These are phyloP conservation scores for Xylaria nigripes DNA, from an alignment of 495 filamentous ascomycete species.

Conservation along the genomic window DNA sequence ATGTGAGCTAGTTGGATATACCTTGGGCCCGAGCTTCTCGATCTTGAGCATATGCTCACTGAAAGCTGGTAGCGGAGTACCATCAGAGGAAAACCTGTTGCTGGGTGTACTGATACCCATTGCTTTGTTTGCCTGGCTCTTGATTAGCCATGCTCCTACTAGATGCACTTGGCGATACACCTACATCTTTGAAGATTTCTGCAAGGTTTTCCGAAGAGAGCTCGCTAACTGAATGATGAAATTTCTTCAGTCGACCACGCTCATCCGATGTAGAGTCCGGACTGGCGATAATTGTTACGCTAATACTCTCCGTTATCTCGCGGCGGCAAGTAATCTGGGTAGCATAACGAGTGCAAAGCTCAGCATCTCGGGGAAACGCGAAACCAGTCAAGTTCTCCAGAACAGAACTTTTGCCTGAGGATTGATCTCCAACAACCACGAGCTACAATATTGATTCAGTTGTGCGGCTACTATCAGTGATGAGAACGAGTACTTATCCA, in stretches of 20 bases:
- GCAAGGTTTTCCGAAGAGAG: constrained; percentile 21
- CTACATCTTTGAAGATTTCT: constrained; percentile 22
- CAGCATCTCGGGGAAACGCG: constrained; percentile 42
- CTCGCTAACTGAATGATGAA: constrained; percentile 14
- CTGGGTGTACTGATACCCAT: constrained; percentile 35
- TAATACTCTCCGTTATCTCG: constrained; percentile 20
- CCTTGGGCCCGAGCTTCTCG: constrained; percentile 48
- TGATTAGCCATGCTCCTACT: constrained; percentile 6
- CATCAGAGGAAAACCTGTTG: constrained; percentile 10
- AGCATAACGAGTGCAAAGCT: constrained; percentile 51
- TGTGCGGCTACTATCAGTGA: neutral
- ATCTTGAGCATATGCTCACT: constrained; percentile 51
- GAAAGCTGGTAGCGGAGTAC: constrained; percentile 33
- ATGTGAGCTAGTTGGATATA: too few species aligned
- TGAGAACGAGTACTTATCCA: neutral
- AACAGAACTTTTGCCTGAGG: constrained; percentile 46
- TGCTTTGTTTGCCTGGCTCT: constrained; percentile 30
- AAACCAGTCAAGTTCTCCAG: constrained; percentile 46
- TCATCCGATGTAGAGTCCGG: constrained; percentile 14
- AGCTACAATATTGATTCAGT: constrained; percentile 22
- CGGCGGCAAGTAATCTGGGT: constrained; percentile 52
- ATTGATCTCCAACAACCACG: constrained; percentile 44
- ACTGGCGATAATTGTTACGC: constrained; percentile 41
- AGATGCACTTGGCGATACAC: neutral
- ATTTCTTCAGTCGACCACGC: constrained; percentile 14